These are phyloP conservation scores for Aspergillus sclerotioniger DNA, from an alignment of 495 filamentous ascomycete species.

Conservation along the genomic window DNA sequence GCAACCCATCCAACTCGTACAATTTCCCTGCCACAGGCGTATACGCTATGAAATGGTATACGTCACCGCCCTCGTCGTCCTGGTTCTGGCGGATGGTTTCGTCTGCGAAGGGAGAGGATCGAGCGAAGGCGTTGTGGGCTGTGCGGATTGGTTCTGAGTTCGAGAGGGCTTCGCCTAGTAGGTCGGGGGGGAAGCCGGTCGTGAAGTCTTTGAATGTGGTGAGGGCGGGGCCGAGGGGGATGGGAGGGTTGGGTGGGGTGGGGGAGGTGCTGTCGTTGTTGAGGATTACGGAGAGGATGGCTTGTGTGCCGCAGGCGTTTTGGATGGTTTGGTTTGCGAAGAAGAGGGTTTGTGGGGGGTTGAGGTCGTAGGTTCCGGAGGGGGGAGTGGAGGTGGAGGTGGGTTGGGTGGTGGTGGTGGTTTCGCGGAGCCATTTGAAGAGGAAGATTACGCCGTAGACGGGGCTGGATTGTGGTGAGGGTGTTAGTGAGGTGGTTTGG, in stretches of 20 bases:
- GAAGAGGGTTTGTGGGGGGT: slow-evolving; percentile 65
- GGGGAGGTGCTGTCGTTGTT: slow-evolving; percentile 61
- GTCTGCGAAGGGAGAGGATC: slow-evolving; percentile 84
- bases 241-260: slow-evolving; percentile 22
- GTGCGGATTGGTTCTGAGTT: slow-evolving; percentile 82
- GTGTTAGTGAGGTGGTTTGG: slow-evolving; percentile 1
- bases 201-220: slow-evolving; percentile 89
- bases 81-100: slow-evolving; percentile 66
- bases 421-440: slow-evolving; percentile 91
- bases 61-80: slow-evolving; percentile 63
- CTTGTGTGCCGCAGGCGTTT: slow-evolving; percentile 98
- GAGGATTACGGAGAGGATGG: slow-evolving; percentile 85
- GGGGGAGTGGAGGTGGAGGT: slow-evolving; percentile 47
- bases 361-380: slow-evolving; percentile 74
- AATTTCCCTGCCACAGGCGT: slow-evolving; percentile 72
- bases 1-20: slow-evolving; percentile 94
- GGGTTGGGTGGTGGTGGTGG: slow-evolving; percentile 56
- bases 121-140: slow-evolving; percentile 91
- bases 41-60: slow-evolving; percentile 98
- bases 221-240: slow-evolving; percentile 62
- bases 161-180: slow-evolving; percentile 64
- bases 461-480: slow-evolving; percentile 47
- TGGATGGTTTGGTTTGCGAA: slow-evolving; percentile 98
- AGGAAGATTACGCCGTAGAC: slow-evolving; percentile 99
- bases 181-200: slow-evolving; percentile 76